Percentiles rank a stretch among this genome's conserved stretches.
Conservation (phyloP, 495 filamentous ascomycete genomes). For the Durotheca rogersii region DNA sequence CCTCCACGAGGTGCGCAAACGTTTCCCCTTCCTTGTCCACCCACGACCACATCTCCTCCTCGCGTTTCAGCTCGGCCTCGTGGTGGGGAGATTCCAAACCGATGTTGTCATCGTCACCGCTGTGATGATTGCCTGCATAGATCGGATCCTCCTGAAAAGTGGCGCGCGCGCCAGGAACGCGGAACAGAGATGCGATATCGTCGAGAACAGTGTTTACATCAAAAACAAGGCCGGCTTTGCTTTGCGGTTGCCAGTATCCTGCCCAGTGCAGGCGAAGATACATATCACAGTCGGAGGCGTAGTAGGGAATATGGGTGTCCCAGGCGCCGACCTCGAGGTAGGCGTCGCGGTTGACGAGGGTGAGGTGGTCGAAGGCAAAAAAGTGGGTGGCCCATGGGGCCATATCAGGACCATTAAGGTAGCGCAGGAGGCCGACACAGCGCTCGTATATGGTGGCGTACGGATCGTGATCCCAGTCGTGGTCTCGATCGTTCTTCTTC, state of each 20-base stretch:
- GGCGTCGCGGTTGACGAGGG: constrained; percentile 55
- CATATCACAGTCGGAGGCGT: constrained; percentile 59
- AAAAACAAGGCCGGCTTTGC: constrained; percentile 47
- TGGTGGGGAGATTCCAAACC: constrained; percentile 19
- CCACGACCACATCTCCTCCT: constrained; percentile 33
- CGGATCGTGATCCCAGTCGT: constrained; percentile 42
- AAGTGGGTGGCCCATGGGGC: constrained; percentile 52
- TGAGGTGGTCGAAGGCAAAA: constrained; percentile 59
- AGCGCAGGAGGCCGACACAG: constrained; percentile 36
- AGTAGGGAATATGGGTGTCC: constrained; percentile 63
- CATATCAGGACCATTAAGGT: constrained; percentile 33
- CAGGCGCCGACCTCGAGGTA: constrained; percentile 57
- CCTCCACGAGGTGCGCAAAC: constrained; percentile 38
- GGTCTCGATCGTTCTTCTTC: constrained; percentile 42
- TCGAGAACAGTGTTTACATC: constrained; percentile 51
- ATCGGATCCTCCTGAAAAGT: constrained; percentile 35
- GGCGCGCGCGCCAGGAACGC: constrained; percentile 35
- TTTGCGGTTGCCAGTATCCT: constrained; percentile 49
- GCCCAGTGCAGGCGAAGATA: constrained; percentile 57
- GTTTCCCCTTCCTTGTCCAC: constrained; percentile 40
- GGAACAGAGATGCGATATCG: constrained; percentile 50
- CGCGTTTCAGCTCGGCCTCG: constrained; percentile 32
- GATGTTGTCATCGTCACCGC: neutral
- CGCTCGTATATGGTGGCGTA: constrained; percentile 50
- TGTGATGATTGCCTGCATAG: constrained; percentile 8